A percentile compares a stretch with the other conserved stretches of the same genome.
These are phyloP conservation scores for Nephelium lappaceum DNA, from an alignment of 345 rosid species.

Conservation along the genomic window DNA sequence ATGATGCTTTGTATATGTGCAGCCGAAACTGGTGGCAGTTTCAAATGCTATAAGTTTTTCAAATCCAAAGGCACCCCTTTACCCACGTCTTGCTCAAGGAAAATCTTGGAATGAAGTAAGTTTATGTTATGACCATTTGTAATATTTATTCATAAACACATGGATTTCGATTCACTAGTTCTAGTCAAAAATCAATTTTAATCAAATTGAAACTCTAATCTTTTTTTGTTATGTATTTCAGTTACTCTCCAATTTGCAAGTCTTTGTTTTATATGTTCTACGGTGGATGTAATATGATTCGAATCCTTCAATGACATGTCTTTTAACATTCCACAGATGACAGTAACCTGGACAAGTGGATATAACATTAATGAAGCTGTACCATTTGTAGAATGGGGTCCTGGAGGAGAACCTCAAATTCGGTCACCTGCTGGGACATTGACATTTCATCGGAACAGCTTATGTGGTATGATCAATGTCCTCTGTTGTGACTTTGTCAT, in stretches of 20 bases:
- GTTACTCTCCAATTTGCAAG: no score
- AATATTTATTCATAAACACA: background rate
- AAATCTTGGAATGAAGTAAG: conserved; percentile 53
- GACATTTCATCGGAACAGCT: conserved; percentile 46
- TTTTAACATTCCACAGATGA: conserved; percentile 33
- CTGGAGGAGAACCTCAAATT: conserved; percentile 20
- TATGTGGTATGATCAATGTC: conserved; percentile 46
- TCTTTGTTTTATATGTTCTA: no score
- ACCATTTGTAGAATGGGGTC: conserved; percentile 51
- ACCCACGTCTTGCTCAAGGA: conserved; percentile 53
- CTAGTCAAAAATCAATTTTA: no score
- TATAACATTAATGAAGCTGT: conserved; percentile 45
- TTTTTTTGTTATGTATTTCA: no score
- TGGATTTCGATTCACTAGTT: no score
- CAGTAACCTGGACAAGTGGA: conserved; percentile 62
- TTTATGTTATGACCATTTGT: background rate
- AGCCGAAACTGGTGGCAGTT: conserved; percentile 47
- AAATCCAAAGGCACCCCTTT: conserved; percentile 50
- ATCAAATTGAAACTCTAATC: no score
- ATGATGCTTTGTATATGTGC: conserved; percentile 15
- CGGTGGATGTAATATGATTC: no score
- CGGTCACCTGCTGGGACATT: conserved; percentile 50
- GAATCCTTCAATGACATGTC: no score
- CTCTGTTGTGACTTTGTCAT: background rate
- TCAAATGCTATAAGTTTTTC: conserved; percentile 35